A percentile compares a stretch with the other conserved stretches of the same genome.
Conservation (phyloP, 768 basidiomycete genomes). For the Phylloporus rhodoxanthus region DNA sequence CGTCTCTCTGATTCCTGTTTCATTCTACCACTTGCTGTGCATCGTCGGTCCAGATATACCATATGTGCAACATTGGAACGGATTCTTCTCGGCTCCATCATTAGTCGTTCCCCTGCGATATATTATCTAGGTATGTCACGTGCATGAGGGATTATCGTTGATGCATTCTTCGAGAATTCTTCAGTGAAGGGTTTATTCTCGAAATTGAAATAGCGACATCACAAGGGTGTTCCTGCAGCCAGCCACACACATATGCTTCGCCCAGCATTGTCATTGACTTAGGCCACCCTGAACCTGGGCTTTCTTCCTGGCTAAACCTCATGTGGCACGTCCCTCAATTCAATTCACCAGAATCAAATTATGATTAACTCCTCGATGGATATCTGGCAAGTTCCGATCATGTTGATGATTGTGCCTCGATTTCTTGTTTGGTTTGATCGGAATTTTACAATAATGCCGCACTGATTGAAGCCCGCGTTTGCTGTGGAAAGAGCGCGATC, state of each 20-base stretch:
- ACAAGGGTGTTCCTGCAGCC: neutral
- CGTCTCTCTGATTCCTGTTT: neutral
- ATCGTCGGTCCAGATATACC: neutral
- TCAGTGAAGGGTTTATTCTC: neutral
- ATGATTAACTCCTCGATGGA: neutral
- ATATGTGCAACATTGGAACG: neutral
- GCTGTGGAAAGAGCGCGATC: neutral
- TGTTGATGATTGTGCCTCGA: neutral
- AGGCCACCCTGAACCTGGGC: neutral
- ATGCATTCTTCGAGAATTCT: neutral
- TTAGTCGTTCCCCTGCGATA: neutral
- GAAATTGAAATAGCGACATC: neutral
- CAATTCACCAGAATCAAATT: neutral
- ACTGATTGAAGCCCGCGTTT: neutral
- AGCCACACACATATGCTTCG: neutral
- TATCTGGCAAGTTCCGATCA: neutral
- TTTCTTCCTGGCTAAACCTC: neutral
- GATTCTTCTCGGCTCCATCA: neutral
- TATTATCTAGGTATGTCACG: neutral
- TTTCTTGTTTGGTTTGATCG: neutral
- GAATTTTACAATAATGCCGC: neutral
- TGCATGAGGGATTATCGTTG: neutral
- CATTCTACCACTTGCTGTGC: neutral
- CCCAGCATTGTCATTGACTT: neutral
- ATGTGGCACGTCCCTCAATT: neutral